Percentiles rank a stretch among this genome's conserved stretches.
These are phyloP conservation scores for Penicillium mononematosum DNA, from an alignment of 495 filamentous ascomycete species.

Conservation along the genomic window DNA sequence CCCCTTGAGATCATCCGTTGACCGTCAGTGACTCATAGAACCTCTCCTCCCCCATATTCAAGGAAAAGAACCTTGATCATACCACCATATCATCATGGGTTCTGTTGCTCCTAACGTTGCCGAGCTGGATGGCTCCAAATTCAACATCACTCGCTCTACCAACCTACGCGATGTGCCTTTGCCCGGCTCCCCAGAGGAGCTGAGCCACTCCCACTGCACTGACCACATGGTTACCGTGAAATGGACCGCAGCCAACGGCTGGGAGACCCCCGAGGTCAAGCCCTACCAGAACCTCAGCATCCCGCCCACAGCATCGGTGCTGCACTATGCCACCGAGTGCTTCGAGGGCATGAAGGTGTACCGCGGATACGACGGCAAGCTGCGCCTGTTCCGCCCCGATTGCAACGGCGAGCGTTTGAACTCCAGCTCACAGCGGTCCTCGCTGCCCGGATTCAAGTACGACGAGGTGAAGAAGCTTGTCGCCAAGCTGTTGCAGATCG, in stretches of 20 bases:
- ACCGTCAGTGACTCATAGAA: constrained; percentile 21
- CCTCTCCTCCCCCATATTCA: background rate
- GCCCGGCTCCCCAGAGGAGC: constrained; percentile 51
- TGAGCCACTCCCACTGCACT: constrained; percentile 63
- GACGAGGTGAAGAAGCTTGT: constrained; percentile 73
- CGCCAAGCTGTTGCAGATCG: constrained; percentile 57
- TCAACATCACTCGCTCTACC: constrained; percentile 66
- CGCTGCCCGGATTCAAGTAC: constrained; percentile 72
- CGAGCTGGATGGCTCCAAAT: constrained; percentile 69
- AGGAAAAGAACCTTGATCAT: constrained; percentile 4
- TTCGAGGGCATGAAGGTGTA: constrained; percentile 91
- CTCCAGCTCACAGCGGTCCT: constrained; percentile 68
- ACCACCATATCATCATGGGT: constrained; percentile 32
- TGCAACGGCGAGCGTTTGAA: constrained; percentile 73
- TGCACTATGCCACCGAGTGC: constrained; percentile 91
- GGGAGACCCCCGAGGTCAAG: constrained; percentile 73
- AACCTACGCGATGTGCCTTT: constrained; percentile 66
- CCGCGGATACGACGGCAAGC: constrained; percentile 74
- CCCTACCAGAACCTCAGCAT: constrained; percentile 79
- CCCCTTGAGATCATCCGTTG: background rate
- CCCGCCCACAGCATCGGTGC: constrained; percentile 78
- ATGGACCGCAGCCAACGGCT: constrained; percentile 69
- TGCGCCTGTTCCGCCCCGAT: constrained; percentile 84
- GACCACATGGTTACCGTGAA: constrained; percentile 84
- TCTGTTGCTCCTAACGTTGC: constrained; percentile 34